Base-by-base conservation (phyloP, 179 eudicot species). In the Pouteria campechiana region DNA sequence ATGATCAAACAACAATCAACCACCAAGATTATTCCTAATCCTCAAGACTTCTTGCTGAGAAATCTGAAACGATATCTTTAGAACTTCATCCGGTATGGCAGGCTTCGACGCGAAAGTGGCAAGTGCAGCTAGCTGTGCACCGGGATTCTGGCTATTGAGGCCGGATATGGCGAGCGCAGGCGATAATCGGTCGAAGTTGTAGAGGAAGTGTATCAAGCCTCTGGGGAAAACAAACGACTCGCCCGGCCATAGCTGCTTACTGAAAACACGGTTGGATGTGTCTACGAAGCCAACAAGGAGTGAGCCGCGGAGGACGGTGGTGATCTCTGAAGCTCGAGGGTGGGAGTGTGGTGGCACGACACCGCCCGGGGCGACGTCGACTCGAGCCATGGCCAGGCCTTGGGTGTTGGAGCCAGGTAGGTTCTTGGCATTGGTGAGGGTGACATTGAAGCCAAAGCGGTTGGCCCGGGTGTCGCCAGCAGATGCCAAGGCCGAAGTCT, bases 281-380 rank as follows among this genome's bases (percentile, higher is more conserved):
- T 78, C 79, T 2, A 89, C 66, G 37, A 89, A 81, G 28, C 89
- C 95, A 25, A 81, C 93, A 0, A 81, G 55, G 25, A 89, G 68
- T 0, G 74, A 69, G 0, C 95, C 97, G 28, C 64, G 50, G 0
- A 81, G 66, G 45, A 89, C 61, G 7, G 73, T 76, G 58, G 86
- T 72, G 14, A 81, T 86, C 17, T 85, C 93, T 0, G 97, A 71
- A 34, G 95, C 97, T 40, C 97, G 68, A 3, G 95, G 86, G 63
- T 85, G 95, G 2, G 79, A 54, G 60, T 85, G 89, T 1, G 88
- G 86, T 2, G 97, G 93, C 12, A 89, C 81, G 6, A 75, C 46
- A 2, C 95, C 89, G 12, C 74, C 52, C 0, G 75, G 75, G 0
- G 50, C 82, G 1, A 85, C 67, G 50, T 85, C 93, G 1, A 78